Evolutionary conservation across 2,329 filamentous ascomycete genomes (phyloP), one percentile per base, ranked within the genome.

Genomic region (Scytalidium sp.): DNA sequence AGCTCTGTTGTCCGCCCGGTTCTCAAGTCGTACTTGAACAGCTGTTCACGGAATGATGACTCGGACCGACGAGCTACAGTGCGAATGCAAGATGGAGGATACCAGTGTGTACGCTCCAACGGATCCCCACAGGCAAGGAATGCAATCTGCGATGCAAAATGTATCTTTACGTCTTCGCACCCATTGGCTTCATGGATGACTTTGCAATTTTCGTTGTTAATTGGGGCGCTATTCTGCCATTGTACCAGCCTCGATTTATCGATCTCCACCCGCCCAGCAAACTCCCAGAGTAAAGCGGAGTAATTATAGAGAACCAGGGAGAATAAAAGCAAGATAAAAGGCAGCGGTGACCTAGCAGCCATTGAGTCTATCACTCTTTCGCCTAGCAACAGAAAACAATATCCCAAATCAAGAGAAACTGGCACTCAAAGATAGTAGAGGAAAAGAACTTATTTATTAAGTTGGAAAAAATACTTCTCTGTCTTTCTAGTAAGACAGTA

Each of bases 111-210:
- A 8, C 43, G 22, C n/a, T 45, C 43, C 8, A 25, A 9, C 10
- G 43, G 43, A 17, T 45, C 43, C 13, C 43, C 43, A 29, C 43
- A 45, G 17, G 43, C 43, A 20, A 45, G 19, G 19, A 45, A 45
- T 3, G 43, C 43, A 13, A 21, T 45, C 13, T 39, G 19, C 7
- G 43, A 45, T n/a, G 32, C 32, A 9, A n/a, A 36, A n/a, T 36
- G 32, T 6, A 36, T 36, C 17, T 15, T 27, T n/a, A 43, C 23
- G 19, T 43, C 41, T n/a, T 43, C 41, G 19, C 41, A 43, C 15
- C 13, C 41, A 27, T 43, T 27, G 41, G 41, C 41, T 5, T 5
- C 41, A 27, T 43, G 5, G 41, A 22, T 8, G n/a, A 43, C 41
- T 19, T 43, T 9, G 41, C 41, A 43, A 27, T 43, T 22, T 9